Evolutionary conservation across 129 eudicot species (phyloP), one percentile per base, ranked within the genome.

Genomic region (Lactuca saligna): DNA sequence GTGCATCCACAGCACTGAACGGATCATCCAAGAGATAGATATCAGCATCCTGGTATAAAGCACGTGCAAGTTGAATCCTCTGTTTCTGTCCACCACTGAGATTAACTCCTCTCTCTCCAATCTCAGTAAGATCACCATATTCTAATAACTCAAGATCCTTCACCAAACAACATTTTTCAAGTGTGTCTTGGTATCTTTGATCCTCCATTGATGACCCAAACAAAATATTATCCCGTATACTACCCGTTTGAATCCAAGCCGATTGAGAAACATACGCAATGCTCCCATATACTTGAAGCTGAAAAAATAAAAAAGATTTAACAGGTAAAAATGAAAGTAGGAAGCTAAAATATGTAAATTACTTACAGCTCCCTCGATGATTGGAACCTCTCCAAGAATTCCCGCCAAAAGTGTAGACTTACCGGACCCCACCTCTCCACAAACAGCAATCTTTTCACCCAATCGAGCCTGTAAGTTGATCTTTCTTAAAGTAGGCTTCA

Each of bases 1-100:
- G 95, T 32, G 99, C 99, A 81, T 94, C 99, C n/a, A 94, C 99
- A 39, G 97, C 99, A 79, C 99, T 94, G 66, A 94, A 94, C 15
- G 98, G 98, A 68, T 93, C 98, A 79, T 93, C 98, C 72, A 93
- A 79, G 71, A 93, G 89, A 83, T 93, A 93, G 56, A 93, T 81
- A 76, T 93, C 98, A 25, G 98, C 97, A 80, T 93, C 76, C 57
- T 87, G 96, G 70, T 93, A 93, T 20, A 89, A 72, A 17, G 98
- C 98, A 75, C 98, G 97, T 63, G 98, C 98, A 51, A 93, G 97
- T 75, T 93, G 98, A 81, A 93, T 85, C 65, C 98, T 77, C 74
- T 93, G 98, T 73, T 93, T 93, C 64, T 93, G 98, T 10, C 98
- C 98, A 55, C 98, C 98, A 76, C 98, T 93, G 8, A 93, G 87